phyloP scores from a whole-genome alignment of 2,329 filamentous ascomycete genomes.

The Ceratocystis cubensis region DNA sequence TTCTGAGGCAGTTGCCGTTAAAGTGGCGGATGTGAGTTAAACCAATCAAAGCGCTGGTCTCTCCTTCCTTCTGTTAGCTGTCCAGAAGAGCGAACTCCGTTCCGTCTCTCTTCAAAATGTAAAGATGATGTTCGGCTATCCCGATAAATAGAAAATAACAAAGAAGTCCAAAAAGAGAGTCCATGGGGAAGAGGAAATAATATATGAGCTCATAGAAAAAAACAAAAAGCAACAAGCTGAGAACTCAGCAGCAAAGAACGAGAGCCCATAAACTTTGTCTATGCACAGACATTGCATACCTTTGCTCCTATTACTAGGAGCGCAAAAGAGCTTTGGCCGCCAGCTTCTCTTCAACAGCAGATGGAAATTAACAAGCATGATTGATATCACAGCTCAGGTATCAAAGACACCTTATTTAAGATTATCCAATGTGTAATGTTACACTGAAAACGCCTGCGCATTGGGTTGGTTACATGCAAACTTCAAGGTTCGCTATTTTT shows the following conservation, averaged over 20 bases:
- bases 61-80: background rate
- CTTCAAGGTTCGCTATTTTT: slow-evolving; percentile 6
- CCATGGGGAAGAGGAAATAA: background rate
- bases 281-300: slow-evolving; percentile 3
- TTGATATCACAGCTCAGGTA: background rate
- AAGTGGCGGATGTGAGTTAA: background rate
- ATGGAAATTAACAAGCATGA: slow-evolving; percentile 5
- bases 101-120: background rate
- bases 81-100: background rate
- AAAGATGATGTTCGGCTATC: background rate
- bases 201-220: background rate
- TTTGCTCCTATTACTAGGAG: background rate
- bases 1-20: background rate
- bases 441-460: slow-evolving; percentile 1
- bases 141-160: background rate
- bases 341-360: background rate
- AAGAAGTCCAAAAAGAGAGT: background rate
- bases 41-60: background rate
- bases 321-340: slow-evolving; percentile 6
- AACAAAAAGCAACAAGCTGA: background rate
- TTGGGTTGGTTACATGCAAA: background rate
- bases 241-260: background rate
- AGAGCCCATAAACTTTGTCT: background rate
- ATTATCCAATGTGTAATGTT: slow-evolving; percentile 11
- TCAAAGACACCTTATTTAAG: background rate